Evolutionary conservation across 2,329 filamentous ascomycete species (phyloP), one percentile per base, ranked within the genome.

Genomic region (Fusarium sp.): DNA sequence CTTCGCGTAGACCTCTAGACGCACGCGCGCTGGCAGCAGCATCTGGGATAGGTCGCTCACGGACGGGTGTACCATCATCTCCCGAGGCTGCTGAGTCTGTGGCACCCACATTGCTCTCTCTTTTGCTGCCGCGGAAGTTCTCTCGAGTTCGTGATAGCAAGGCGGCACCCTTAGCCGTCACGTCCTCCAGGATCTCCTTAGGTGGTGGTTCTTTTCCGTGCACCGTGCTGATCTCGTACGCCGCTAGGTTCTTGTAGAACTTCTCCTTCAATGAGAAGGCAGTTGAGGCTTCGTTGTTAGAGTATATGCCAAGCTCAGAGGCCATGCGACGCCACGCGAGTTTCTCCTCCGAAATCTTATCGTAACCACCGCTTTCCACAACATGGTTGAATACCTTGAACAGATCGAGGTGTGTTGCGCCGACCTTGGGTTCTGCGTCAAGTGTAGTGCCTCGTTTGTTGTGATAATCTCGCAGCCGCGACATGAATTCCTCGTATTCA

Each of bases 191-290:
- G 47, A 97, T 96, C 73, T 96, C 92, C 71, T 92, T 93, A 7
- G 93, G 93, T 17, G 94, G 94, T 0, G 94, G 94, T 65, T 94
- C 92, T 78, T 91, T 89, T 54, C 89, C 87, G 80, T 94, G 91
- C 41, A 94, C 81, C 13, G 88, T 90, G 46, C 87, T 88, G 74
- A 97, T 96, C 79, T 97, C 94, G 79, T 92, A 97, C 3, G 94
- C 93, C 14, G 91, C 91, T 44, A 97, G 86, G 73, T 95, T 93
- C 78, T 93, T 94, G 83, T 96, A 96, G 81, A 96, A 97, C 66
- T 92, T 89, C 56, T 92, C 91, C 81, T 97, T 97, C 56, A 97
- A 83, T 61, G 91, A 87, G 80, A 96, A 97, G 15, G 93, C 93
- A 61, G 93, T 88, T n/a, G 93, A 92, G 8, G 93, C 86, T 66